Evolutionary conservation across 176 grass and related monocot genomes (phyloP).

Genomic region (Raddia guianensis): DNA sequence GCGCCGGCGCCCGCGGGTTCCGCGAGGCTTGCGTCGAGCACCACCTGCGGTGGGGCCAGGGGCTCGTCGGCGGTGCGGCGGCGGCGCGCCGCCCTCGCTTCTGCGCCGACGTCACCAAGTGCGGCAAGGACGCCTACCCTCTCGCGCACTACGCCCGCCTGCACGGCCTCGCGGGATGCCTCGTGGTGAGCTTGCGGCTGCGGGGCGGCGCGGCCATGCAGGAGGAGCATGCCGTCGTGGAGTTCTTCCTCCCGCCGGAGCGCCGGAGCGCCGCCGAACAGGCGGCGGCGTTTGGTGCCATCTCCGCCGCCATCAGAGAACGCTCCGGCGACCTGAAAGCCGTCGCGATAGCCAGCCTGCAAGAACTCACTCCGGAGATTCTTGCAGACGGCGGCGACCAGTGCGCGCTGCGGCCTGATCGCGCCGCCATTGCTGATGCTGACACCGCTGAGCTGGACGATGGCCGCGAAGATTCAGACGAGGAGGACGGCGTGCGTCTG

Average conservation of each 20-base stretch:
- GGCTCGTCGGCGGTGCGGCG: constrained; percentile 58
- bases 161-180: constrained; percentile 59
- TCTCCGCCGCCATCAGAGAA: constrained; percentile 40
- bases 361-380: constrained; percentile 18
- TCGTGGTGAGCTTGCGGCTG: constrained; percentile 52
- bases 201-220: background rate
- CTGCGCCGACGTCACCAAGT: constrained; percentile 63
- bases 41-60: constrained; percentile 75
- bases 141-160: constrained; percentile 81
- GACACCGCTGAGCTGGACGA: constrained; percentile 16
- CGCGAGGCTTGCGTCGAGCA: constrained; percentile 81
- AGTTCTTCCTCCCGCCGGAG: constrained; percentile 79
- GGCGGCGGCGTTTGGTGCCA: constrained; percentile 36
- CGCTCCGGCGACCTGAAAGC: constrained; percentile 44
- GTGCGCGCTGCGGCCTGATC: background rate
- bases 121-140: constrained; percentile 76
- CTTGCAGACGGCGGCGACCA: background rate
- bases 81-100: constrained; percentile 38
- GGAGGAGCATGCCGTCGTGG: constrained; percentile 59
- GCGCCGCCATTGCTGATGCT: background rate
- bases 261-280: constrained; percentile 53
- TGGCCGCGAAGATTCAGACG: constrained; percentile 9
- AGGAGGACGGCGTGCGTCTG: constrained; percentile 23
- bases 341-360: background rate
- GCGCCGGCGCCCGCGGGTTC: constrained; percentile 47